Conservation (phyloP, 108 stramenopile genomes). For the Conticribra guillardii region DNA sequence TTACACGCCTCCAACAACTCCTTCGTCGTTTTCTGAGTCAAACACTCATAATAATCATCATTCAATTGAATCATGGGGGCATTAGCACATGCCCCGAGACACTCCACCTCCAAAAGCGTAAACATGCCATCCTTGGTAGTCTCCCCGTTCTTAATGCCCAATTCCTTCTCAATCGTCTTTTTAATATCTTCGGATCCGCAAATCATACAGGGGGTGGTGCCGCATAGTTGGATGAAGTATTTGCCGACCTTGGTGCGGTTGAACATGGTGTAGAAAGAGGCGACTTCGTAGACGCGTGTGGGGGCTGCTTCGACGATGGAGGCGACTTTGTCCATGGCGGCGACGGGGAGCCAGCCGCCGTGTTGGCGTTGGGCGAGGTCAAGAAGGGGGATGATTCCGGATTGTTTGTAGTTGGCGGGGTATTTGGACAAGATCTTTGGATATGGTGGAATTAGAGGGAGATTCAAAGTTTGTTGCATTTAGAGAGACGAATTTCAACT, state of each 20-base stretch:
- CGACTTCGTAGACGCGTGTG: constrained; percentile 98
- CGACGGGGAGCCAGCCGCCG: constrained; percentile 98
- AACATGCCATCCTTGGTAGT: constrained; percentile 97
- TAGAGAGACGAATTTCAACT: no score
- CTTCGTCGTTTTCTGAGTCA: constrained; percentile 94
- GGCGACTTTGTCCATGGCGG: constrained; percentile 99
- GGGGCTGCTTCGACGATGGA: constrained; percentile 89
- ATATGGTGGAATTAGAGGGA: not conserved
- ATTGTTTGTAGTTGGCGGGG: constrained; percentile 98
- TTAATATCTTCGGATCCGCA: constrained; percentile 98
- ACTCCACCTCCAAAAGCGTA: constrained; percentile 99
- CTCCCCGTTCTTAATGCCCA: constrained; percentile 96
- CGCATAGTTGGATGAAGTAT: constrained; percentile 99
- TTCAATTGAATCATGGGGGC: constrained; percentile 99
- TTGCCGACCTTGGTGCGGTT: constrained; percentile 99
- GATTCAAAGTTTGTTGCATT: not conserved
- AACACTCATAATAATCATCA: constrained; percentile 99
- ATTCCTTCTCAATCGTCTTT: constrained; percentile 95
- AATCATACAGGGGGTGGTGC: constrained; percentile 99
- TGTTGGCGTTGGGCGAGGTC: constrained; percentile 97
- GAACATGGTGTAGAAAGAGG: constrained; percentile 99
- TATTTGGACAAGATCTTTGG: constrained; percentile 91
- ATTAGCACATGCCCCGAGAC: constrained; percentile 99
- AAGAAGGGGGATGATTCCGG: constrained; percentile 94
- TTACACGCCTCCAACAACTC: constrained; percentile 96